A percentile compares a stretch with the other conserved stretches of the same genome.
Conservation (phyloP, 1,284 basidiomycete genomes). For the Pseudozyma flocculosa region DNA sequence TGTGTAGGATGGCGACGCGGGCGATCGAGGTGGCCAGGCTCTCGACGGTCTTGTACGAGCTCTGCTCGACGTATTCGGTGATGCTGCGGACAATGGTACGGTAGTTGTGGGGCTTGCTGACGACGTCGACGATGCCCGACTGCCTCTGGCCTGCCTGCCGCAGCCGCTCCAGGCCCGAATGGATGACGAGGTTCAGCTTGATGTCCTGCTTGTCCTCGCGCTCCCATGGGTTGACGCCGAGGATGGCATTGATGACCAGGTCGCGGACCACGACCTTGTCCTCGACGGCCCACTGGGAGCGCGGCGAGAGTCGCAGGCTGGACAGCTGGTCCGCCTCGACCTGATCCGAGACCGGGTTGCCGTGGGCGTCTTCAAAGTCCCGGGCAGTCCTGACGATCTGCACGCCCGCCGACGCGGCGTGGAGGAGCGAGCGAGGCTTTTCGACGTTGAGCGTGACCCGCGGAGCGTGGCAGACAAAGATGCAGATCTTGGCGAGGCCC, state of each 20-base stretch:
- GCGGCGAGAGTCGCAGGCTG: constrained; percentile 26
- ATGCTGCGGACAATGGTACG: constrained; percentile 41
- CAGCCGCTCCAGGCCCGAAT: constrained; percentile 34
- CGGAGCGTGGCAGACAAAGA: constrained; percentile 59
- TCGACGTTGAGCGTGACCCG: constrained; percentile 61
- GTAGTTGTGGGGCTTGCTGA: constrained; percentile 36
- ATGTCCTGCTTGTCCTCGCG: constrained; percentile 70
- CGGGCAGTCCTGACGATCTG: constrained; percentile 54
- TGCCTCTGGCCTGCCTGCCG: constrained; percentile 11
- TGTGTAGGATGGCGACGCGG: constrained; percentile 60
- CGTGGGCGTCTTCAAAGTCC: constrained; percentile 34
- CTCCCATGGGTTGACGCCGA: constrained; percentile 75
- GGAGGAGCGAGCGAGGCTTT: constrained; percentile 65
- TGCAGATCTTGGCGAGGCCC: constrained; percentile 61
- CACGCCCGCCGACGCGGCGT: constrained; percentile 63
- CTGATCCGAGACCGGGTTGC: constrained; percentile 10
- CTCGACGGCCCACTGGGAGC: constrained; percentile 23
- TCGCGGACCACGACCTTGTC: constrained; percentile 62
- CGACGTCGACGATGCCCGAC: constrained; percentile 31
- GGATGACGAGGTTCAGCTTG: constrained; percentile 65
- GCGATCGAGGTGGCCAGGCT: constrained; percentile 70
- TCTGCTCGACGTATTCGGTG: constrained; percentile 60
- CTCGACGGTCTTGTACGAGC: constrained; percentile 73
- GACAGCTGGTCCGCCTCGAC: constrained; percentile 14
- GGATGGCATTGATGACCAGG: constrained; percentile 66